A percentile compares a stretch with the other conserved stretches of the same genome.
phyloP scores from a whole-genome alignment of 768 basidiomycete species.

The Cantharellus cinnabarinus region DNA sequence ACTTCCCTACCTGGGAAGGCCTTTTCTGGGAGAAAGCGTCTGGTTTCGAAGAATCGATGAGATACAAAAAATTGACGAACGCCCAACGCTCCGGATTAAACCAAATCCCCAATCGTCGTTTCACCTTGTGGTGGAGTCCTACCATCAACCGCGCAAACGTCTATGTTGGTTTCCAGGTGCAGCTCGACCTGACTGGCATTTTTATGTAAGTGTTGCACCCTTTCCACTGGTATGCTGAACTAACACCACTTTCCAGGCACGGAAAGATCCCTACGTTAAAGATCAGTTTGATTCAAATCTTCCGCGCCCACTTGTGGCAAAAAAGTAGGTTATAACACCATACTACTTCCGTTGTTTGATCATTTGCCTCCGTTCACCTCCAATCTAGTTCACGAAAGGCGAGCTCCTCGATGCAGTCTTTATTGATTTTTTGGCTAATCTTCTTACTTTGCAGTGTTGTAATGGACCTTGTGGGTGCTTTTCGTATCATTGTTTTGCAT shows the following conservation, averaged over 20 bases:
- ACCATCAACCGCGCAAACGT: slow-evolving; percentile 99
- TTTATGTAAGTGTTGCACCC: slow-evolving; percentile 42
- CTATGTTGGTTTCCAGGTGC: slow-evolving; percentile 99
- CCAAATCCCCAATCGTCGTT: slow-evolving; percentile 96
- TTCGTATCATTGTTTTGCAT: not conserved
- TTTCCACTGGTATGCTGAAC: slow-evolving; percentile 5
- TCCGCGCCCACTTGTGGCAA: slow-evolving; percentile 99
- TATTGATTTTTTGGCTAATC: not conserved
- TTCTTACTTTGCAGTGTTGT: slow-evolving; percentile 31
- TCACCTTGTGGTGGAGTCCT: slow-evolving; percentile 98
- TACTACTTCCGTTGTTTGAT: slow-evolving; percentile 11
- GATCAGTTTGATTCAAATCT: slow-evolving; percentile 98
- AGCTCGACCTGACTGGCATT: slow-evolving; percentile 91
- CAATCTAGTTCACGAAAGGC: slow-evolving; percentile 47
- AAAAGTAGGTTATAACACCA: slow-evolving; percentile 49
- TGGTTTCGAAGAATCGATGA: slow-evolving; percentile 91
- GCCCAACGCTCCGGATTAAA: slow-evolving; percentile 96
- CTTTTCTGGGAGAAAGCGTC: slow-evolving; percentile 98
- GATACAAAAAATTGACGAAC: slow-evolving; percentile 92
- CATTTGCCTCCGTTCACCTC: not conserved
- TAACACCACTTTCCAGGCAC: slow-evolving; percentile 33
- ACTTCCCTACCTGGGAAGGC: slow-evolving; percentile 96
- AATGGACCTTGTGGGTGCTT: slow-evolving; percentile 52
- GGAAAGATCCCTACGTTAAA: slow-evolving; percentile 96
- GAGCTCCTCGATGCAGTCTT: not conserved